phyloP scores from a whole-genome alignment of 208 protist species.

The Willaertia magna region DNA sequence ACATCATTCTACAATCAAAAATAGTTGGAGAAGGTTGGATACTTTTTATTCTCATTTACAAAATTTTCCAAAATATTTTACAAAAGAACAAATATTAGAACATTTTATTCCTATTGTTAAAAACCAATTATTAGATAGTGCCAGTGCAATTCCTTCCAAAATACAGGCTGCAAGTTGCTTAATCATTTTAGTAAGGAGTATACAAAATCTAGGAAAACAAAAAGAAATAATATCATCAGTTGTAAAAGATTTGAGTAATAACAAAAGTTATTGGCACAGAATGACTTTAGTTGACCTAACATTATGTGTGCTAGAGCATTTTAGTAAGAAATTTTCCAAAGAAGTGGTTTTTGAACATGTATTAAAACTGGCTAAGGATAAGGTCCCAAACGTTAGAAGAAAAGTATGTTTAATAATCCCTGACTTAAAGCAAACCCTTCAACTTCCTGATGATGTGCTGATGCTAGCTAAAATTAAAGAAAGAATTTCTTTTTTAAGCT shows the following conservation, averaged over 20 bases:
- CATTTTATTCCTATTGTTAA: background rate
- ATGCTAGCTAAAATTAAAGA: background rate
- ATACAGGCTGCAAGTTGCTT: background rate
- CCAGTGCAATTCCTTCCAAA: background rate
- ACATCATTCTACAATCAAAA: background rate
- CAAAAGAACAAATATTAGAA: background rate
- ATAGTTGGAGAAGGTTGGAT: background rate
- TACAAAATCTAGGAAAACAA: background rate
- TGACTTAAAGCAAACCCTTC: background rate
- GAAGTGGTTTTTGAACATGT: background rate
- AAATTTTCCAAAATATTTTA: background rate
- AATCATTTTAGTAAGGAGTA: background rate
- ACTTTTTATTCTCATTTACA: background rate
- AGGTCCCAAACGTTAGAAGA: background rate
- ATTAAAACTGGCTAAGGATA: background rate
- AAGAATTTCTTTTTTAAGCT: background rate
- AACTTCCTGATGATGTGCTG: background rate
- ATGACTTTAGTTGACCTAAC: background rate
- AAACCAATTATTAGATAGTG: background rate
- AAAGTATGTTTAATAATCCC: background rate
- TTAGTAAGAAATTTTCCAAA: background rate
- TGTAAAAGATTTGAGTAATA: background rate
- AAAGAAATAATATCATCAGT: background rate
- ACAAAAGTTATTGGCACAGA: background rate
- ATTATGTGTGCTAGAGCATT: background rate